Conservation (phyloP, 2,329 filamentous ascomycete species). For the Cercospora zeina region DNA sequence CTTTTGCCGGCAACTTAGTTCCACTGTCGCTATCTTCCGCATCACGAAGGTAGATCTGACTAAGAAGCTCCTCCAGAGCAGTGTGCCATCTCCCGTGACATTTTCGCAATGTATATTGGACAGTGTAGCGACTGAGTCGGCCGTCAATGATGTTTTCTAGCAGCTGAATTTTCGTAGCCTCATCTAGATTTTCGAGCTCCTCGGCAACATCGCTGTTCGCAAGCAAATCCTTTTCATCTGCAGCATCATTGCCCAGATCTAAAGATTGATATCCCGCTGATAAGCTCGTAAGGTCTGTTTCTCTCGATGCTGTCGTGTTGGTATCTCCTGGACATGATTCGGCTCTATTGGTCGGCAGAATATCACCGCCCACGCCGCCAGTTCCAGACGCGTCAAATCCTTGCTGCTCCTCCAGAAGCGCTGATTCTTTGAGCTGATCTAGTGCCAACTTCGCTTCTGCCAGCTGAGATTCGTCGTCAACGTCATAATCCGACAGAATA, state of each 20-base stretch:
- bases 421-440: conserved; percentile 64
- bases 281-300: conserved; percentile 54
- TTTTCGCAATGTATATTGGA: conserved; percentile 67
- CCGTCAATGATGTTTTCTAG: conserved; percentile 72
- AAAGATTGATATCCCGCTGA: conserved; percentile 49
- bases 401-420: conserved; percentile 63
- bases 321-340: conserved; percentile 42
- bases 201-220: conserved; percentile 33
- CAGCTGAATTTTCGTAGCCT: conserved; percentile 62
- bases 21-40: conserved; percentile 54
- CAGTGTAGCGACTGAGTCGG: conserved; percentile 61
- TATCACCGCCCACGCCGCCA: conserved; percentile 48
- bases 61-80: conserved; percentile 78
- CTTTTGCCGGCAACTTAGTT: conserved; percentile 57
- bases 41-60: conserved; percentile 73
- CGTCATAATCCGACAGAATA: conserved; percentile 72
- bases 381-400: conserved; percentile 76
- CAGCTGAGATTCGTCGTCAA: conserved; percentile 56
- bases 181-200: conserved; percentile 49
- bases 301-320: conserved; percentile 46
- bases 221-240: conserved; percentile 30
- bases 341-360: conserved; percentile 26
- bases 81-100: conserved; percentile 65
- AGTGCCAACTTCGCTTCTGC: conserved; percentile 60
- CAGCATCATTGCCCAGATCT: conserved; percentile 28